These are phyloP conservation scores for Hymenoscyphus linearis DNA, from an alignment of 2,329 filamentous ascomycete species.

Conservation along the genomic window DNA sequence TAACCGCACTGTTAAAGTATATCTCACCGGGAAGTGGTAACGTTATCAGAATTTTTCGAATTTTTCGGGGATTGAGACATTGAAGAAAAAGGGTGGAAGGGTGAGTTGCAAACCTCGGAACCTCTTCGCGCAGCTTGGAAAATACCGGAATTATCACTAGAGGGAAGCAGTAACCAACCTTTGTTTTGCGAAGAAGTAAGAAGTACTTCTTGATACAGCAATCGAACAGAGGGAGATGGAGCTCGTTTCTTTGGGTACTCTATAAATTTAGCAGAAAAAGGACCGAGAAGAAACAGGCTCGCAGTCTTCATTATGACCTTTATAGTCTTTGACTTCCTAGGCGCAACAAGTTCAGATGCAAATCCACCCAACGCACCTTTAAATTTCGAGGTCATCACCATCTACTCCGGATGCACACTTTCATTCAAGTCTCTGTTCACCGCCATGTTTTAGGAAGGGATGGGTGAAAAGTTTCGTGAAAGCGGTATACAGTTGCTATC, in stretches of 20 bases:
- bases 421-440: neutral
- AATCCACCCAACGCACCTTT: neutral
- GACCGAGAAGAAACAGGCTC: neutral
- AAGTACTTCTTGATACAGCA: neutral
- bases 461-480: neutral
- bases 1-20: neutral
- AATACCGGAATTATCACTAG: neutral
- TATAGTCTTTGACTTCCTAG: neutral
- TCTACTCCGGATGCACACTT: neutral
- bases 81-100: neutral
- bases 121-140: neutral
- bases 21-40: neutral
- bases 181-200: neutral
- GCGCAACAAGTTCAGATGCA: neutral
- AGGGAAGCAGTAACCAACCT: neutral
- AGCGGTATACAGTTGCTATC: neutral
- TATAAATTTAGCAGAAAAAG: neutral
- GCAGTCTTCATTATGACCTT: neutral
- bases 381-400: neutral
- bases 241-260: neutral
- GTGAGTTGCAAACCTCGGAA: neutral
- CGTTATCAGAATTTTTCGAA: neutral
- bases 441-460: neutral
- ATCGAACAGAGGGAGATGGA: neutral
- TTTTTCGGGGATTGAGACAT: neutral